Evolutionary conservation across 768 basidiomycete species (phyloP).

Genomic region (Lentinula lateritia): DNA sequence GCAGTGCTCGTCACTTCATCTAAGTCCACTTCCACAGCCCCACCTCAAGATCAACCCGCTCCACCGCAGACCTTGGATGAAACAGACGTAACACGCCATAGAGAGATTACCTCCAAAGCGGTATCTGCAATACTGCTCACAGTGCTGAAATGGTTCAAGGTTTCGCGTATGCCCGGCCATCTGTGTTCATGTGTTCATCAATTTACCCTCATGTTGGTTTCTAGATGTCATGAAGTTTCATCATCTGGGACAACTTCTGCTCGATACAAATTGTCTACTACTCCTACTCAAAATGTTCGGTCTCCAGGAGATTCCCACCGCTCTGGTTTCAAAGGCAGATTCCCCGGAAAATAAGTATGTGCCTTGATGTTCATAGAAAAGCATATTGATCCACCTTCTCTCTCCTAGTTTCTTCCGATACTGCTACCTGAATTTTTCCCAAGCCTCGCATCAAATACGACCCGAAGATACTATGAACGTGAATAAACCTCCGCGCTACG

Average conservation of each 20-base stretch:
- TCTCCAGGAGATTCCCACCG: constrained; percentile 82
- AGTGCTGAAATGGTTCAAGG: constrained; percentile 97
- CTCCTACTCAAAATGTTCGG: constrained; percentile 98
- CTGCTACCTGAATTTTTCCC: constrained; percentile 76
- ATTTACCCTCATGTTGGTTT: neutral
- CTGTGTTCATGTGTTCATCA: neutral
- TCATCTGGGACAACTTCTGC: constrained; percentile 89
- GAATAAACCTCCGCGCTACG: constrained; percentile 54
- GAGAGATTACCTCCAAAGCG: constrained; percentile 96
- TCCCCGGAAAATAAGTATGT: constrained; percentile 76
- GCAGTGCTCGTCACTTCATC: constrained; percentile 4
- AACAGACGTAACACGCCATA: constrained; percentile 88
- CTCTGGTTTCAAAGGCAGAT: constrained; percentile 86
- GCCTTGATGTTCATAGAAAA: neutral
- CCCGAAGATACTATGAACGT: constrained; percentile 67
- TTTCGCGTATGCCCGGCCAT: constrained; percentile 68
- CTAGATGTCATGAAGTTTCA: constrained; percentile 98
- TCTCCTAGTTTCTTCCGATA: constrained; percentile 87
- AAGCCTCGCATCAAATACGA: constrained; percentile 48
- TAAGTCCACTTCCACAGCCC: constrained; percentile 20
- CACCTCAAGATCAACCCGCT: constrained; percentile 52
- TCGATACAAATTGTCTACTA: constrained; percentile 92
- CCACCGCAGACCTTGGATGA: constrained; percentile 83
- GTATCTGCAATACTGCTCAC: constrained; percentile 91
- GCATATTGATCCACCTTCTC: neutral